phyloP scores from a whole-genome alignment of 257 asterid genomes.

The Solanum habrochaites region DNA sequence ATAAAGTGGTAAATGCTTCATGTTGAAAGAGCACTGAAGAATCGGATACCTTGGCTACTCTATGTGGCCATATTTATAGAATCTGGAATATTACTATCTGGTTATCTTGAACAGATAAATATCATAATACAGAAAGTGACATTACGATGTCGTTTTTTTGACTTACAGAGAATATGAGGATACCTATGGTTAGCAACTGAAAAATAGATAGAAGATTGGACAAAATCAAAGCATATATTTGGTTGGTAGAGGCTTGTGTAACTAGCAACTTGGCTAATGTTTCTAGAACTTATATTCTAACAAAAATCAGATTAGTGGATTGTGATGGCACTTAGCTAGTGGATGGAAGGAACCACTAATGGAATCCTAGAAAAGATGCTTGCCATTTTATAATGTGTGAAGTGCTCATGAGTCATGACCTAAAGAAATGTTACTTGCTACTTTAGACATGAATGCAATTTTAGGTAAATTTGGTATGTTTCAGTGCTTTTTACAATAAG shows the following conservation, averaged over 20 bases:
- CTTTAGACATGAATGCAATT: background rate
- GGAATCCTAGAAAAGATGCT: slow-evolving; percentile 14
- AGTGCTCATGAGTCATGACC: background rate
- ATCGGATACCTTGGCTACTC: background rate
- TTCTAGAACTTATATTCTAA: background rate
- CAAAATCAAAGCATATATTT: slow-evolving; percentile 3
- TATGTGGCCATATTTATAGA: background rate
- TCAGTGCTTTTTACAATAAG: background rate
- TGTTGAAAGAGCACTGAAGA: background rate
- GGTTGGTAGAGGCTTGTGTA: background rate
- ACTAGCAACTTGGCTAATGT: background rate
- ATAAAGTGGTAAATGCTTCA: background rate
- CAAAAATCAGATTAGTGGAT: background rate
- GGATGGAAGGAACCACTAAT: slow-evolving; percentile 12
- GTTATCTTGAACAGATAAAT: background rate
- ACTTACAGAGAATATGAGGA: background rate
- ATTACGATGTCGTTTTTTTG: background rate
- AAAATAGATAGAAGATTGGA: background rate
- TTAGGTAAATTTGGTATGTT: background rate
- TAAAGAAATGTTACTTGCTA: background rate
- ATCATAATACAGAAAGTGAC: background rate
- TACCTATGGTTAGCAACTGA: background rate
- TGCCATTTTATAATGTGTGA: background rate
- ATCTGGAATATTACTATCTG: background rate
- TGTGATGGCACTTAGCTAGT: slow-evolving; percentile 14